Conservation (phyloP, 768 basidiomycete genomes). For the Lepiota venenata region DNA sequence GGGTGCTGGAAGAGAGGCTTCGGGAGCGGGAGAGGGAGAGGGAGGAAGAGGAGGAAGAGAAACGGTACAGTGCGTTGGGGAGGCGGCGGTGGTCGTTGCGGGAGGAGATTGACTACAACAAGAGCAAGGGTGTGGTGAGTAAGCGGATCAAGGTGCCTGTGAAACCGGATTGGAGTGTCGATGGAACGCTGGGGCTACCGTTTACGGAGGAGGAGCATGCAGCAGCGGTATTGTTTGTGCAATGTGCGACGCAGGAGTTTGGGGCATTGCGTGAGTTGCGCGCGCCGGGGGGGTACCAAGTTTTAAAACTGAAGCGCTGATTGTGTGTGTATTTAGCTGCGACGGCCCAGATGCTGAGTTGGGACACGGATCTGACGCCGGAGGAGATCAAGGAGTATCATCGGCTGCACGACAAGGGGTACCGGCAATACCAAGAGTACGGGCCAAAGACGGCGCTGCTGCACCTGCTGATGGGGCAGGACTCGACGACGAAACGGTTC, state of each 20-base stretch:
- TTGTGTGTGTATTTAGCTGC: not conserved
- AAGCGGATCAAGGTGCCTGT: conserved; percentile 3
- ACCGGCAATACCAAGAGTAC: conserved; percentile 12
- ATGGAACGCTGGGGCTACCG: conserved; percentile 7
- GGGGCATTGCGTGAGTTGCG: conserved; percentile 9
- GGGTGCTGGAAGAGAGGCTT: conserved; percentile 8
- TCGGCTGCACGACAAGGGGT: conserved; percentile 11
- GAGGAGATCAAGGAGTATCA: conserved; percentile 12
- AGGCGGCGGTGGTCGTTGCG: conserved; percentile 11
- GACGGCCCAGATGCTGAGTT: conserved; percentile 11
- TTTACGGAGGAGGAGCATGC: conserved; percentile 12
- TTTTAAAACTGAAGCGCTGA: not conserved
- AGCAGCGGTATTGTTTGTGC: conserved; percentile 10
- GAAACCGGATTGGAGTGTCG: conserved; percentile 7
- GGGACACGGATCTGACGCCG: conserved; percentile 11
- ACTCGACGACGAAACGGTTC: conserved; percentile 12
- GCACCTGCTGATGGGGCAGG: conserved; percentile 12
- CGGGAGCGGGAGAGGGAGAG: conserved; percentile 4
- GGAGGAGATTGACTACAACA: conserved; percentile 5
- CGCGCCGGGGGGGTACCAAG: not conserved
- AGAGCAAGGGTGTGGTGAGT: conserved; percentile 2
- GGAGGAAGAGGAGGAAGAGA: conserved; percentile 11
- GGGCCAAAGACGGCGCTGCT: conserved; percentile 11
- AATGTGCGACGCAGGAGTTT: conserved; percentile 12
- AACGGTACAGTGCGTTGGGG: conserved; percentile 7